Evolutionary conservation across 345 rosid genomes (phyloP).

Genomic region (Rhodamnia argentea): DNA sequence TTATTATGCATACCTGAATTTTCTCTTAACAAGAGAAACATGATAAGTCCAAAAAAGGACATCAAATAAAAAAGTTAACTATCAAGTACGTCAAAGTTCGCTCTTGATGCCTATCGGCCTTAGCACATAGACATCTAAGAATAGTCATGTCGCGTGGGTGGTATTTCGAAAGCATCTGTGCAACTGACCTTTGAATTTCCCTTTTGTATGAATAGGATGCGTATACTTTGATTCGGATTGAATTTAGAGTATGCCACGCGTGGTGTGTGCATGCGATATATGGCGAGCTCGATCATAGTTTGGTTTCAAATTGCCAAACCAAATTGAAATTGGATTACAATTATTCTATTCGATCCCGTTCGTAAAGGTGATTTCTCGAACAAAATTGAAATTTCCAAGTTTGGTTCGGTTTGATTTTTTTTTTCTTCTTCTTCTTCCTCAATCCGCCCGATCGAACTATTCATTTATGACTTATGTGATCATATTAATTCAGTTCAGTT

Average conservation of each 20-base stretch:
- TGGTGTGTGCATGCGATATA: fast-evolving
- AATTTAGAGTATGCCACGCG: fast-evolving
- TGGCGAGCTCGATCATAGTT: fast-evolving
- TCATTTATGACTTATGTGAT: fast-evolving
- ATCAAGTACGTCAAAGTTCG: neutral
- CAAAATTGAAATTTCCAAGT: neutral
- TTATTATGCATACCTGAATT: neutral
- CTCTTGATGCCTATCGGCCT: neutral
- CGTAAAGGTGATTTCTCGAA: neutral
- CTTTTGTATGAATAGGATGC: neutral
- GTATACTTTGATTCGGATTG: neutral
- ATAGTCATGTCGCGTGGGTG: neutral
- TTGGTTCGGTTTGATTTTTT: neutral
- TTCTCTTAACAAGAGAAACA: neutral
- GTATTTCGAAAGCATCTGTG: neutral
- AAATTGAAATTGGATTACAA: neutral
- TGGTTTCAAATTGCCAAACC: neutral
- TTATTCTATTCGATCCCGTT: fast-evolving
- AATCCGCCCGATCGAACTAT: no score
- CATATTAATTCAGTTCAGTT: neutral
- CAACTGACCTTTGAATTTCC: neutral
- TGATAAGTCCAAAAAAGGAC: neutral
- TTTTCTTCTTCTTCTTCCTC: no score
- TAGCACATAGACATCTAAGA: neutral
- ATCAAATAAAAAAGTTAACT: neutral